A percentile compares a stretch with the other conserved stretches of the same genome.
Evolutionary conservation across 106 monocot species (phyloP).

Genomic region (Dactylorhiza incarnata): DNA sequence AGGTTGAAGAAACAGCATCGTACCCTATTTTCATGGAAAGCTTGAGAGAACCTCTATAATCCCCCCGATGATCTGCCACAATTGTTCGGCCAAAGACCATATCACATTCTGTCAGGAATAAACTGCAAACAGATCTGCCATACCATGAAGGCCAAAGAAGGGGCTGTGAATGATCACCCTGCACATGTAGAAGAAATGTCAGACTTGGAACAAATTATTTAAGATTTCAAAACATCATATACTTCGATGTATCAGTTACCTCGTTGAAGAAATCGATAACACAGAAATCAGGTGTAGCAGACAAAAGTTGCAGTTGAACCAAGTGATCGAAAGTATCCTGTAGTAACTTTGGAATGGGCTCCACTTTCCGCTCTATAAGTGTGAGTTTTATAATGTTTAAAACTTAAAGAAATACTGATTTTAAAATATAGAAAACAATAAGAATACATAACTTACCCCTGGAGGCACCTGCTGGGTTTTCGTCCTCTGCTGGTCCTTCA

Average conservation of each 20-base stretch:
- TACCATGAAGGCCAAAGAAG: constrained; percentile 45
- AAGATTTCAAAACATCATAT: constrained; percentile 2
- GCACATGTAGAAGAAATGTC: background rate
- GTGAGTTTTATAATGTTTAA: background rate
- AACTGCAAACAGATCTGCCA: constrained; percentile 54
- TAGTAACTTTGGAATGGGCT: constrained; percentile 37
- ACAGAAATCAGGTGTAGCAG: constrained; percentile 43
- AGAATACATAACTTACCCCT: constrained; percentile 21
- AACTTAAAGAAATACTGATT: background rate
- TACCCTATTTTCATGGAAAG: constrained; percentile 46
- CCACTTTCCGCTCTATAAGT: constrained; percentile 44
- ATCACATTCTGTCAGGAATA: constrained; percentile 54
- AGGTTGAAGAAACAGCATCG: constrained; percentile 1
- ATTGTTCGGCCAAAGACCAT: constrained; percentile 57
- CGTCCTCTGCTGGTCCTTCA: constrained; percentile 40
- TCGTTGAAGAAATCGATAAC: constrained; percentile 61
- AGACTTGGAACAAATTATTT: background rate
- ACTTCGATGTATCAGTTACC: constrained; percentile 13
- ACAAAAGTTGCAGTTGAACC: constrained; percentile 30
- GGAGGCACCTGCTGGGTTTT: constrained; percentile 20
- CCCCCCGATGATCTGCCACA: constrained; percentile 33
- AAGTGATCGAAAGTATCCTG: constrained; percentile 35
- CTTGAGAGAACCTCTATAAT: constrained; percentile 47
- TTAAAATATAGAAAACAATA: background rate
- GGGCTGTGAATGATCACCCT: constrained; percentile 66